These are phyloP conservation scores for Plasmodium vinckei DNA, from an alignment of 169 alveolate genomes.

Conservation along the genomic window DNA sequence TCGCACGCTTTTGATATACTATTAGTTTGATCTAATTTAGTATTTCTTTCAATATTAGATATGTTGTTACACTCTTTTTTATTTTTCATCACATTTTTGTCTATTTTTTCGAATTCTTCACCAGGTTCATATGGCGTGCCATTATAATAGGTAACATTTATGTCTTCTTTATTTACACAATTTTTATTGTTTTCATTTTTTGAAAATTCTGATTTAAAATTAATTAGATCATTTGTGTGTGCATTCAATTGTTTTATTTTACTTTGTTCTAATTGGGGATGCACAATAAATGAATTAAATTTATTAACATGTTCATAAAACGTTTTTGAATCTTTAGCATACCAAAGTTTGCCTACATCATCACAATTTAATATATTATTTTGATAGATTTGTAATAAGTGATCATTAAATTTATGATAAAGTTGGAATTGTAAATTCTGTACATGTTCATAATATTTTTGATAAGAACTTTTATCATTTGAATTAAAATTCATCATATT, in stretches of 20 bases:
- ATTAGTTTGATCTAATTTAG: neutral
- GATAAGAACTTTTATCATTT: neutral
- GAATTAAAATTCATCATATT: slow-evolving; percentile 4
- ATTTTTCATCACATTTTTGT: neutral
- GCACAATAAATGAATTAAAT: slow-evolving; percentile 21
- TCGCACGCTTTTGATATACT: neutral
- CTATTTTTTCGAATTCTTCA: neutral
- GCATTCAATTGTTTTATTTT: neutral
- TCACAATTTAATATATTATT: slow-evolving; percentile 42
- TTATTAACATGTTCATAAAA: slow-evolving; percentile 36
- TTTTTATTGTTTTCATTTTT: neutral
- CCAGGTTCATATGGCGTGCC: neutral
- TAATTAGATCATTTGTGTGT: neutral
- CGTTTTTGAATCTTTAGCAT: slow-evolving; percentile 33
- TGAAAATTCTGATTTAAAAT: neutral
- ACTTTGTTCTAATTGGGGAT: neutral
- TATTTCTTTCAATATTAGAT: neutral
- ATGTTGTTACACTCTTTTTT: neutral
- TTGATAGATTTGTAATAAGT: slow-evolving; percentile 12
- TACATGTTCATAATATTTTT: neutral
- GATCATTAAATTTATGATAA: slow-evolving; percentile 22
- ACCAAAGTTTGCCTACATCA: slow-evolving; percentile 43
- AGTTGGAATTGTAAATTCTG: slow-evolving; percentile 2
- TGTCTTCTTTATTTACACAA: neutral
- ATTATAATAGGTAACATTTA: neutral